These are phyloP conservation scores for Trypanosoma congolense DNA, from an alignment of 208 protist genomes.

Conservation along the genomic window DNA sequence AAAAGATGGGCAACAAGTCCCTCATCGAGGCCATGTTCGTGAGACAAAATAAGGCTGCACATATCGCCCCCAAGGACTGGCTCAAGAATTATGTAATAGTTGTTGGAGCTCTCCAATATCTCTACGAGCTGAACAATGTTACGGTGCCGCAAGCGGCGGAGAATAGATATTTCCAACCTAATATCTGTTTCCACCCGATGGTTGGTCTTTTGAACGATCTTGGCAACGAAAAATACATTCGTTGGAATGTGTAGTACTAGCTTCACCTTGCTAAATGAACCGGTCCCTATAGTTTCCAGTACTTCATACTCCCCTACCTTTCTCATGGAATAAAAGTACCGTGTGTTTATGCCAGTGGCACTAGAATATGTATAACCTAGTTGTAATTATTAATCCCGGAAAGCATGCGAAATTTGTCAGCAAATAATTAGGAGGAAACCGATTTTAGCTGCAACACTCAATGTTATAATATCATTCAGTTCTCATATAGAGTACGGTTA, in stretches of 20 bases:
- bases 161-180: slow-evolving; percentile 75
- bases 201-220: slow-evolving; percentile 75
- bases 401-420: too few relatives aligned
- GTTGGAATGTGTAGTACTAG: slow-evolving; percentile 66
- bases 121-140: slow-evolving; percentile 86
- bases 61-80: slow-evolving; percentile 79
- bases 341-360: too few relatives aligned
- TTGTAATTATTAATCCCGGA: too few relatives aligned
- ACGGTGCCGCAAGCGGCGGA: slow-evolving; percentile 64
- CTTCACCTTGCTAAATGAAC: slow-evolving; percentile 82
- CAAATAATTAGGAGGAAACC: too few relatives aligned
- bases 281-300: slow-evolving; percentile 65
- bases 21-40: slow-evolving; percentile 44
- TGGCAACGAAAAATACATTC: slow-evolving; percentile 62
- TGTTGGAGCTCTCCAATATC: slow-evolving; percentile 74
- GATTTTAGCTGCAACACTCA: too few relatives aligned
- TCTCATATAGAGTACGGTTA: too few relatives aligned
- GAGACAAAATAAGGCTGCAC: slow-evolving; percentile 68
- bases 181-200: slow-evolving; percentile 68
- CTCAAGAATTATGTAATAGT: slow-evolving; percentile 89
- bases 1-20: slow-evolving; percentile 61
- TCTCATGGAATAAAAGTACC: slow-evolving; percentile 30
- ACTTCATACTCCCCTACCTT: slow-evolving; percentile 85
- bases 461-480: too few relatives aligned
- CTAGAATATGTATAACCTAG: too few relatives aligned